Percentiles rank a stretch among this genome's conserved stretches.
These are phyloP conservation scores for Dendrobium officinale DNA, from an alignment of 106 monocot genomes.

Conservation along the genomic window DNA sequence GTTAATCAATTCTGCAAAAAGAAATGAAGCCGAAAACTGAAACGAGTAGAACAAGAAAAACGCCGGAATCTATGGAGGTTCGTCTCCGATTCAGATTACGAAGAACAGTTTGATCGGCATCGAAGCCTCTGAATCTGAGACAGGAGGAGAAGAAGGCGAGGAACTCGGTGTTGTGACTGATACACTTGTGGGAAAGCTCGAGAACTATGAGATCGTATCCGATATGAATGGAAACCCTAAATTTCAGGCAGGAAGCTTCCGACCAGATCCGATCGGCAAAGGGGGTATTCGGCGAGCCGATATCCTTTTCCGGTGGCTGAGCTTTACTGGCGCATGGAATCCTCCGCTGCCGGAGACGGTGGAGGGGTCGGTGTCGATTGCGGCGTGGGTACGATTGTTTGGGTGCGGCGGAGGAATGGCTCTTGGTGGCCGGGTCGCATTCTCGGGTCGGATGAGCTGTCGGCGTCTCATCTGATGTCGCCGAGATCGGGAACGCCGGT, in stretches of 20 bases:
- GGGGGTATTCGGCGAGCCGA: background rate
- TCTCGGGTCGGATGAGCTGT: constrained; percentile 23
- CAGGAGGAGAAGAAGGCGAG: background rate
- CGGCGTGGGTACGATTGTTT: constrained; percentile 34
- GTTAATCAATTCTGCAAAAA: background rate
- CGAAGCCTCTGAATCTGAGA: background rate
- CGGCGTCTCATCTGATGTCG: constrained; percentile 25
- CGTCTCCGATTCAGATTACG: constrained; percentile 6
- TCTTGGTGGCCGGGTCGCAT: constrained; percentile 43
- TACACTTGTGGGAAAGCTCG: background rate
- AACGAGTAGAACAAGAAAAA: constrained; percentile 9
- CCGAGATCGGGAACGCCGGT: constrained; percentile 27
- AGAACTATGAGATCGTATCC: background rate
- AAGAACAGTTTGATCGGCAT: constrained; percentile 5
- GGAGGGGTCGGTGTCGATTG: constrained; percentile 22
- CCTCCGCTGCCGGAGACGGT: constrained; percentile 13
- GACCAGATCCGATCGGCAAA: constrained; percentile 11
- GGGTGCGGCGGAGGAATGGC: constrained; percentile 44
- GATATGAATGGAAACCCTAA: constrained; percentile 13
- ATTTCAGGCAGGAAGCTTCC: background rate
- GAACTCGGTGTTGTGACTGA: background rate
- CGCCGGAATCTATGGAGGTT: constrained; percentile 7
- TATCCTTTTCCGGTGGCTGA: constrained; percentile 4
- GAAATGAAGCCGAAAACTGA: background rate
- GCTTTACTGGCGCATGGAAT: constrained; percentile 9